These are phyloP conservation scores for Mucor ambiguus DNA, from an alignment of 371 early-diverging fungal species.

Conservation along the genomic window DNA sequence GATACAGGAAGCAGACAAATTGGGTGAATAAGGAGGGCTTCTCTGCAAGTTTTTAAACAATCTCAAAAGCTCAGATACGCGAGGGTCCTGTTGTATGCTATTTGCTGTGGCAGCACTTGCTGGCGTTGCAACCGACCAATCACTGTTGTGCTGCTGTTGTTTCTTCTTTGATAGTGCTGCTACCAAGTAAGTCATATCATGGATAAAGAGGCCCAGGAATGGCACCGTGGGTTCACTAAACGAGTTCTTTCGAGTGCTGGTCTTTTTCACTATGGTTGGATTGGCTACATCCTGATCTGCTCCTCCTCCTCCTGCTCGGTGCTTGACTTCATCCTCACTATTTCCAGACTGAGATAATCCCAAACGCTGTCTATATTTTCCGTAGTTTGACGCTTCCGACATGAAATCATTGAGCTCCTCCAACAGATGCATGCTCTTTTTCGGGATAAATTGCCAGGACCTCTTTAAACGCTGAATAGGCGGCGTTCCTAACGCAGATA, in stretches of 20 bases:
- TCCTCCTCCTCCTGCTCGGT: background rate
- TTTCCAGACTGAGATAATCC: slow-evolving; percentile 8
- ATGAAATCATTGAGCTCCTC: slow-evolving; percentile 59
- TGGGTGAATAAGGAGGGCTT: slow-evolving; percentile 63
- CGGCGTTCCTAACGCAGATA: slow-evolving; percentile 73
- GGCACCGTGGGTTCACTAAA: slow-evolving; percentile 67
- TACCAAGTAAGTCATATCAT: slow-evolving; percentile 76
- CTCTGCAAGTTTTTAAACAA: slow-evolving; percentile 56
- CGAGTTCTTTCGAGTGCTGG: slow-evolving; percentile 13
- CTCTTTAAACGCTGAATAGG: slow-evolving; percentile 74
- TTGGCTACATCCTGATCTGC: slow-evolving; percentile 13
- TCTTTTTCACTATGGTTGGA: slow-evolving; percentile 3
- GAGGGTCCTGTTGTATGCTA: slow-evolving; percentile 39
- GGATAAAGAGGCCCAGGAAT: slow-evolving; percentile 76
- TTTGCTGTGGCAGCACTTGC: slow-evolving; percentile 5
- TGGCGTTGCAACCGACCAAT: slow-evolving; percentile 7
- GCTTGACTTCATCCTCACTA: background rate
- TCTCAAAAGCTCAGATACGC: slow-evolving; percentile 50
- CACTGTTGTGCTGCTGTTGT: slow-evolving; percentile 22
- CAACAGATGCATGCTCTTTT: slow-evolving; percentile 60
- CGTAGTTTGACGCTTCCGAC: slow-evolving; percentile 75
- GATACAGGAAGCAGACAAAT: slow-evolving; percentile 48
- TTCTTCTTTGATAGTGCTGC: slow-evolving; percentile 37
- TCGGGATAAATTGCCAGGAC: slow-evolving; percentile 75
- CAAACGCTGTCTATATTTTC: slow-evolving; percentile 63